Evolutionary conservation across 495 filamentous ascomycete genomes (phyloP).

Genomic region (Umbilicaria muhlenbergii): DNA sequence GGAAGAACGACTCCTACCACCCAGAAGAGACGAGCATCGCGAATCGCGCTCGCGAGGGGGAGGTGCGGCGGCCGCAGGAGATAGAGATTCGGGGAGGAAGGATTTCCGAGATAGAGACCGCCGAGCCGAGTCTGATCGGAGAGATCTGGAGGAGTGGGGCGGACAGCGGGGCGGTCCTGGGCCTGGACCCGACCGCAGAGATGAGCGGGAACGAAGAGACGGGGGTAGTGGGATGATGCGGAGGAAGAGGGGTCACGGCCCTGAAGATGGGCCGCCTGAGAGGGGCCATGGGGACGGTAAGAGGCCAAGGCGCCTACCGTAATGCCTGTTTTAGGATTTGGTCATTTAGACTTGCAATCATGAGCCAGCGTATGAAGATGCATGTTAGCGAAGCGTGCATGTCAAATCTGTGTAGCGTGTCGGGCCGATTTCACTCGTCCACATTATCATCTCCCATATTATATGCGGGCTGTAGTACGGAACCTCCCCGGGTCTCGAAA

Average conservation of each 20-base stretch:
- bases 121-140: not conserved
- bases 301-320: slow-evolving; percentile 10
- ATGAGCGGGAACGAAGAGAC: slow-evolving; percentile 6
- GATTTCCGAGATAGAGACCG: not conserved
- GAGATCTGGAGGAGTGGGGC: slow-evolving; percentile 1
- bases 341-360: not conserved
- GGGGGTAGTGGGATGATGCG: not conserved
- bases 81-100: not conserved
- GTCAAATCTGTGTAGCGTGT: not conserved
- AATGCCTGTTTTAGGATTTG: not conserved
- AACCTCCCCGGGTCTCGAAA: too few species aligned
- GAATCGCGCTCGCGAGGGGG: too few species aligned
- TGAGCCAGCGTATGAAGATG: not conserved
- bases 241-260: not conserved
- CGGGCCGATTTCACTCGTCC: not conserved
- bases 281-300: slow-evolving; percentile 13
- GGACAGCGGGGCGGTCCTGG: slow-evolving; percentile 1
- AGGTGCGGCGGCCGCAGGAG: not conserved
- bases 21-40: too few species aligned
- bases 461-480: too few species aligned
- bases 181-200: slow-evolving; percentile 4
- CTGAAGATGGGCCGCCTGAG: not conserved
- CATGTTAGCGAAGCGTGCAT: not conserved
- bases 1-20: too few species aligned
- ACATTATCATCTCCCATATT: not conserved